phyloP scores from a whole-genome alignment of 2,329 filamentous ascomycete species.

The Leptosphaerulina australis region DNA sequence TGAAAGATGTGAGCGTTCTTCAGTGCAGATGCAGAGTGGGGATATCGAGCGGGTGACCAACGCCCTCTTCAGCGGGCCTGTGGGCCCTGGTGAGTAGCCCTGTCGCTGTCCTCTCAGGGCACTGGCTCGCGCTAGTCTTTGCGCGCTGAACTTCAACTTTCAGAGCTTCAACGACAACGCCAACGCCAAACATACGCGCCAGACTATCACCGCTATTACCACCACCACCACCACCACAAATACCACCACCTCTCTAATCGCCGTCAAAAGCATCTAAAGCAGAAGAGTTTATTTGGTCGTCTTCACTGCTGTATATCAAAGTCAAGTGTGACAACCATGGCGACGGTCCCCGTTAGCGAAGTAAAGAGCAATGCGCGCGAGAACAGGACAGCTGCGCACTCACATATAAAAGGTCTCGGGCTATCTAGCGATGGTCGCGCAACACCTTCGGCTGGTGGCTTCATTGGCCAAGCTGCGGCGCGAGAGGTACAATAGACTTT shows the following conservation, averaged over 20 bases:
- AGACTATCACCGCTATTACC: neutral
- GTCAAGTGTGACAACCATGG: too few relatives aligned
- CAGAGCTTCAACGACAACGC: neutral
- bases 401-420: constrained; percentile 95
- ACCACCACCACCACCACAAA: neutral
- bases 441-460: constrained; percentile 73
- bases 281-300: neutral
- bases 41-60: constrained; percentile 2
- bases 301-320: neutral
- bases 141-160: constrained; percentile 7
- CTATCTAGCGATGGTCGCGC: constrained; percentile 82
- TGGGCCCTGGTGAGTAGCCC: too few relatives aligned
- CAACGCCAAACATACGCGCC: constrained; percentile 1
- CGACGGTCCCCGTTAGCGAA: constrained; percentile 66
- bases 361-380: constrained; percentile 94
- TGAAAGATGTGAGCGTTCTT: neutral
- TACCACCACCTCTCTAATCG: neutral
- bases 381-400: constrained; percentile 92
- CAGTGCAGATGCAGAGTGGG: neutral
- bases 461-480: constrained; percentile 85
- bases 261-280: neutral
- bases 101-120: too few relatives aligned
- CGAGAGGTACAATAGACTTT: constrained; percentile 70
- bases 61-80: neutral
- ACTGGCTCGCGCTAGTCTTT: constrained; percentile 4